Evolutionary conservation across 2,329 filamentous ascomycete species (phyloP).

Genomic region (Colletotrichum lindemuthianum): DNA sequence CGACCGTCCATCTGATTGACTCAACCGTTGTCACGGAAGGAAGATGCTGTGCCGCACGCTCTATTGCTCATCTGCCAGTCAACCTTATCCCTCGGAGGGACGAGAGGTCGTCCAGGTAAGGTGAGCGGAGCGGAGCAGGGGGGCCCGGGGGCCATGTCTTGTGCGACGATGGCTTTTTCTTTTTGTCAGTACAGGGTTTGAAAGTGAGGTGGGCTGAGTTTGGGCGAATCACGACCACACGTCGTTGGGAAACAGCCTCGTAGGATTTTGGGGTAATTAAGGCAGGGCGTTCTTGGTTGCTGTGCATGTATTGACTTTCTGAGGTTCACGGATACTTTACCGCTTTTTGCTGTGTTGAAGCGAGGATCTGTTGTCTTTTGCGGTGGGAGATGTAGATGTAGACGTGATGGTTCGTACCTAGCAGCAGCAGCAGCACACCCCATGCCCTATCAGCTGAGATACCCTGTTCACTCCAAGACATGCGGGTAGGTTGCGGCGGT

Average conservation of each 20-base stretch:
- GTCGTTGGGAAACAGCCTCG: slow-evolving; percentile 16
- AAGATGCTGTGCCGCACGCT: slow-evolving; percentile 4
- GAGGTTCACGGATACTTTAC: too few relatives aligned
- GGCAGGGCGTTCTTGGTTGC: slow-evolving; percentile 13
- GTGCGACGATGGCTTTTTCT: neutral
- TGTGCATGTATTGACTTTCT: neutral
- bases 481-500: too few relatives aligned
- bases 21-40: neutral
- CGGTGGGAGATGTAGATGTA: too few relatives aligned
- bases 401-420: too few relatives aligned
- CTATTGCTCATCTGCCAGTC: neutral
- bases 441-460: too few relatives aligned
- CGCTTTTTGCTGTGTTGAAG: too few relatives aligned
- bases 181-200: neutral
- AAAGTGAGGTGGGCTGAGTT: neutral
- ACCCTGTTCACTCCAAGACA: too few relatives aligned
- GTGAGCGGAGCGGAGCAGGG: slow-evolving; percentile 4
- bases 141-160: neutral
- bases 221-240: neutral
- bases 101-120: slow-evolving; percentile 14
- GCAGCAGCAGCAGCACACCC: too few relatives aligned
- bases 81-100: neutral
- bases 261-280: neutral
- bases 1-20: too few relatives aligned
- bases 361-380: too few relatives aligned